Evolutionary conservation across 2,329 filamentous ascomycete species (phyloP).

Genomic region (Neonectria magnoliae): DNA sequence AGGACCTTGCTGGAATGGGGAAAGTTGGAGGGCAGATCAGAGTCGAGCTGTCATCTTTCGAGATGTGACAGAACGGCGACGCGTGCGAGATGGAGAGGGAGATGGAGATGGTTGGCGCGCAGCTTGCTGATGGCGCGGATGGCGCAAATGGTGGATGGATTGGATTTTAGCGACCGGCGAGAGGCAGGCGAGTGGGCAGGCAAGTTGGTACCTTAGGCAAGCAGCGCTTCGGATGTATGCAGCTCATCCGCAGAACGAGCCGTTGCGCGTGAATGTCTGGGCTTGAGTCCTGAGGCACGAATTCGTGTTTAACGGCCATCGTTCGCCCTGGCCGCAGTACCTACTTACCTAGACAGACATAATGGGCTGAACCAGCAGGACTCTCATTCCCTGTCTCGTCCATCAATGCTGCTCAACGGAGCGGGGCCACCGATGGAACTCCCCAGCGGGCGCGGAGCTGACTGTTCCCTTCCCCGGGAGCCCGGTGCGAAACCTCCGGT

Average conservation of each 20-base stretch:
- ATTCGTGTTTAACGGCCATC: neutral
- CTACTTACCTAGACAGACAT: too few species aligned
- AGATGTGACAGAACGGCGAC: slow-evolving; percentile 4
- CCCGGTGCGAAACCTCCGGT: neutral
- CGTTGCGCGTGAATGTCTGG: neutral
- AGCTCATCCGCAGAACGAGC: neutral
- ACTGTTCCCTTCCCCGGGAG: neutral
- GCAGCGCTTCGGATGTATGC: neutral
- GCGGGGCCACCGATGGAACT: neutral
- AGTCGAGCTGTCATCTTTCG: slow-evolving; percentile 18
- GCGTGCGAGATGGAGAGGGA: neutral
- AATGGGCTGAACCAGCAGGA: neutral
- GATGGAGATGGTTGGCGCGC: neutral
- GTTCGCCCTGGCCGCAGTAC: neutral
- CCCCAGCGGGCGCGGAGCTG: neutral
- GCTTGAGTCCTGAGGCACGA: neutral
- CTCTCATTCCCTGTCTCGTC: neutral
- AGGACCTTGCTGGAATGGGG: neutral
- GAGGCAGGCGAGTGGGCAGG: too few species aligned
- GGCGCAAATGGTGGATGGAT: neutral
- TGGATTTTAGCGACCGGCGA: neutral
- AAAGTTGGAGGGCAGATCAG: neutral
- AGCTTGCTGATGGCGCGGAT: neutral
- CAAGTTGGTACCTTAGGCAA: neutral
- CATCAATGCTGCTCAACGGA: neutral